Conservation (phyloP, 768 basidiomycete genomes). For the Exsudoporus frostii region DNA sequence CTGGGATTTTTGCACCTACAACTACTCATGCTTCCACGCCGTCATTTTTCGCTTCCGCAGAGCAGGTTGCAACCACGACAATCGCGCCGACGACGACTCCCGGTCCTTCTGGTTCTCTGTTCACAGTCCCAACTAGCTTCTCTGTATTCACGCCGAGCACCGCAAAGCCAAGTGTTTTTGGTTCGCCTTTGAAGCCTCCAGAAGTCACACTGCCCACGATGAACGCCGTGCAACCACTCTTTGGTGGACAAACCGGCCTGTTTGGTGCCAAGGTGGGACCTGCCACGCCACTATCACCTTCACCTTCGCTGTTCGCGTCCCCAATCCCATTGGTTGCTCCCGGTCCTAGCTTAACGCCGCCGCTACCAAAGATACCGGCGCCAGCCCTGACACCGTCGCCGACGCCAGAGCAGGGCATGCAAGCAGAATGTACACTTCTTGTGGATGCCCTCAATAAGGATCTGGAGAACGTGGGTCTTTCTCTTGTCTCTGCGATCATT, state of each 20-base stretch:
- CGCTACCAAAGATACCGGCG: neutral
- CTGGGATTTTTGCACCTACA: slow-evolving; percentile 5
- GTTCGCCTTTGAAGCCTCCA: slow-evolving; percentile 3
- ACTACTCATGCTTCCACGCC: neutral
- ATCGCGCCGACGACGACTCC: slow-evolving; percentile 3
- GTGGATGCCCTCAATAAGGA: slow-evolving; percentile 47
- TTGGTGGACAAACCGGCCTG: slow-evolving; percentile 10
- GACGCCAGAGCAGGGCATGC: slow-evolving; percentile 58
- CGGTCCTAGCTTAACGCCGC: slow-evolving; percentile 2
- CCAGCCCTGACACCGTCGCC: slow-evolving; percentile 13
- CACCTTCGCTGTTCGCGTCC: slow-evolving; percentile 1
- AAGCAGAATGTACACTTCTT: slow-evolving; percentile 57
- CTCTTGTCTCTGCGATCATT: neutral
- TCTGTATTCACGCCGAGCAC: slow-evolving; percentile 11
- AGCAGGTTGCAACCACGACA: neutral
- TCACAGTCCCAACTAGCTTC: slow-evolving; percentile 5
- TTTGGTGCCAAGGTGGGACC: slow-evolving; percentile 3
- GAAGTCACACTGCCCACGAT: neutral
- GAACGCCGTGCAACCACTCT: slow-evolving; percentile 6
- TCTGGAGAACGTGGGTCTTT: slow-evolving; percentile 52
- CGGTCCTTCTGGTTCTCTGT: slow-evolving; percentile 5
- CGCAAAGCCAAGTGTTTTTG: neutral
- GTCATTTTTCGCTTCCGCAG: neutral
- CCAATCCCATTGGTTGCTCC: neutral
- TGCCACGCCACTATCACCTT: neutral